Percentiles rank a stretch among this genome's conserved stretches.
These are phyloP conservation scores for Puccinia coronata DNA, from an alignment of 1,284 basidiomycete genomes.

Conservation along the genomic window DNA sequence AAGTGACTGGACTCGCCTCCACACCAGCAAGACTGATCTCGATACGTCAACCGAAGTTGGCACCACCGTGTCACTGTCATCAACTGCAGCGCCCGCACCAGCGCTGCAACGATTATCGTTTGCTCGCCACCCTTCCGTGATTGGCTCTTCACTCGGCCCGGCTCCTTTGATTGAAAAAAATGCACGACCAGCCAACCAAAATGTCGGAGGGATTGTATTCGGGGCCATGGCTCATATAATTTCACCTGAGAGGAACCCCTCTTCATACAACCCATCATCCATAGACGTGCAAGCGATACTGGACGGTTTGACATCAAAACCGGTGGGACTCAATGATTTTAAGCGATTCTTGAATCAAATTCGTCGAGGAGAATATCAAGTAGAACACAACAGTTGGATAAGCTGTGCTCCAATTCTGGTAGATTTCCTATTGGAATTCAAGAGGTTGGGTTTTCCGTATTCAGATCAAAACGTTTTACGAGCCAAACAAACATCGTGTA, in stretches of 20 bases:
- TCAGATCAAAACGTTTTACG: not conserved
- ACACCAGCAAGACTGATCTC: not conserved
- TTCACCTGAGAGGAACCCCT: not conserved
- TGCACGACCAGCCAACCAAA: conserved; percentile 12
- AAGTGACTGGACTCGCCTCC: conserved; percentile 46
- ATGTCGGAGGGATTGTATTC: conserved; percentile 11
- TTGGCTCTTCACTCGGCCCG: conserved; percentile 23
- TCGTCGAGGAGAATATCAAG: not conserved
- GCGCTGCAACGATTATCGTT: conserved; percentile 38
- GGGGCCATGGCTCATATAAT: conserved; percentile 1
- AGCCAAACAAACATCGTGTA: not conserved
- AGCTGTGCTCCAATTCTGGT: conserved; percentile 11
- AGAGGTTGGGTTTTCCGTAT: not conserved
- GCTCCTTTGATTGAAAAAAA: conserved; percentile 21
- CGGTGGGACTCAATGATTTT: conserved; percentile 13
- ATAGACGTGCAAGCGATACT: conserved; percentile 38
- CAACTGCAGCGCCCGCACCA: conserved; percentile 5
- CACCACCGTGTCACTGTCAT: conserved; percentile 17
- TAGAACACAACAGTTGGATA: conserved; percentile 25
- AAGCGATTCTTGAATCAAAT: conserved; percentile 29
- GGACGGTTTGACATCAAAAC: conserved; percentile 31
- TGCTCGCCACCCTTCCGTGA: conserved; percentile 46
- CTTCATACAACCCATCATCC: not conserved
- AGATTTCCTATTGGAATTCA: conserved; percentile 46
- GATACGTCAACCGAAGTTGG: conserved; percentile 24